Base-by-base conservation (phyloP, 257 asterid species). In the Solanum lycopersicoides region DNA sequence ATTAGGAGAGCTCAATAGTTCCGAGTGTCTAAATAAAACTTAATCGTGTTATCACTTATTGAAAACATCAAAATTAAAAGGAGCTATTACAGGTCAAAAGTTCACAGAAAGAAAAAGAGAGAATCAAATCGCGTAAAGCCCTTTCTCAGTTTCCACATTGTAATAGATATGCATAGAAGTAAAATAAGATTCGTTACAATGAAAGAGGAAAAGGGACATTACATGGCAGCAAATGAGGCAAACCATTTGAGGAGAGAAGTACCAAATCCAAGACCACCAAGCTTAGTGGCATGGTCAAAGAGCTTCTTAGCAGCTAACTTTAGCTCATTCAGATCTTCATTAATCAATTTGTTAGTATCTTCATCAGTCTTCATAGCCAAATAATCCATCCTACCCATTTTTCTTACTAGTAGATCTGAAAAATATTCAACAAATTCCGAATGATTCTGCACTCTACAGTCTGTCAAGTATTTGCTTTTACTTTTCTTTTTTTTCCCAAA, bases 141-240 rank as follows among this genome's bases (percentile, higher is more conserved):
- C 32, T 79, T 77, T 79, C 41, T n/a, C 84, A 45, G 9, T 44
- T 77, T 28, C 84, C 25, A 44, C 41, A 79, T 6, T 45, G 42
- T 79, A 14, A 28, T 28, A 44, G 63, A 77, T 56, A 76, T 76
- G 37, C 13, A 41, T 35, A 75, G 6, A 34, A 72, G 7, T 9
- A 72, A 35, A 35, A 53, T 11, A 11, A 65, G 4, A 18, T 16
- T 23, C 37, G 0, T 39, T 14, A 5, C 21, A 2, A 30, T 6
- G 4, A 16, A 68, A 68, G 1, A 6, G 39, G 12, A 32, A 16
- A 71, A 82, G 13, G 59, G 34, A 37, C 30, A 69, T 85, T 85
- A 95, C 99, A 97, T 95, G 89, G 99, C 98, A 66, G 99, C 92
- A 42, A 94, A 92, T 63, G 99, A 95, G 74, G 98, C 93, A 21